Evolutionary conservation across 768 basidiomycete species (phyloP).

Genomic region (Suillus brevipes): DNA sequence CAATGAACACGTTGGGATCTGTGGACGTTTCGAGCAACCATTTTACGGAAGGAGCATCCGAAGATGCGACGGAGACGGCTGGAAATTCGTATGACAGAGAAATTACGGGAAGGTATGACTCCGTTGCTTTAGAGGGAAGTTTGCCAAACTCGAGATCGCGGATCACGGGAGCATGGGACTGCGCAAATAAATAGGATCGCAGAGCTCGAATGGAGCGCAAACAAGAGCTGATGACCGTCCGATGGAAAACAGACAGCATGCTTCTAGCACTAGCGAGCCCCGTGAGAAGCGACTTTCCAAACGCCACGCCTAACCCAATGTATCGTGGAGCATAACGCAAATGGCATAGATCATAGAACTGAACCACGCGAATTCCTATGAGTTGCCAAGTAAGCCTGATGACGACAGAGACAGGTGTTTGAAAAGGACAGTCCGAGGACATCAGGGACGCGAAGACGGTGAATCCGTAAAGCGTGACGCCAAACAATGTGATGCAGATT

Average conservation of each 20-base stretch:
- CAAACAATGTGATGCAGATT: constrained; percentile 7
- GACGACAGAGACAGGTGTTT: constrained; percentile 15
- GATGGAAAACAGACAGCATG: background rate
- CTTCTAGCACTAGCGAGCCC: constrained; percentile 1
- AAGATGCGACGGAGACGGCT: background rate
- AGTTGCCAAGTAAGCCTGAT: constrained; percentile 4
- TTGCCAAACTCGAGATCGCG: constrained; percentile 2
- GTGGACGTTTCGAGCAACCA: constrained; percentile 22
- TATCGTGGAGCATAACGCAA: background rate
- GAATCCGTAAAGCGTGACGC: constrained; percentile 12
- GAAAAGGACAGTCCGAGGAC: constrained; percentile 17
- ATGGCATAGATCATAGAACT: background rate
- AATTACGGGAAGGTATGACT: background rate
- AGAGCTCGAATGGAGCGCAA: background rate
- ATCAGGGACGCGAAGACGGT: constrained; percentile 14
- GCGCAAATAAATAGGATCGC: background rate
- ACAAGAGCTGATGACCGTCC: background rate
- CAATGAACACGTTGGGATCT: constrained; percentile 15
- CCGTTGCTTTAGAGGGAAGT: background rate
- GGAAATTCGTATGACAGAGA: constrained; percentile 4
- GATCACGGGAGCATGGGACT: background rate
- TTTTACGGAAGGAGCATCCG: constrained; percentile 14
- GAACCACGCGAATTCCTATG: background rate
- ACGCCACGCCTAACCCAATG: background rate
- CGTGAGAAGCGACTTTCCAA: background rate